Conservation (phyloP, 2,329 filamentous ascomycete species). For the Ploettnerulaceae sp. region DNA sequence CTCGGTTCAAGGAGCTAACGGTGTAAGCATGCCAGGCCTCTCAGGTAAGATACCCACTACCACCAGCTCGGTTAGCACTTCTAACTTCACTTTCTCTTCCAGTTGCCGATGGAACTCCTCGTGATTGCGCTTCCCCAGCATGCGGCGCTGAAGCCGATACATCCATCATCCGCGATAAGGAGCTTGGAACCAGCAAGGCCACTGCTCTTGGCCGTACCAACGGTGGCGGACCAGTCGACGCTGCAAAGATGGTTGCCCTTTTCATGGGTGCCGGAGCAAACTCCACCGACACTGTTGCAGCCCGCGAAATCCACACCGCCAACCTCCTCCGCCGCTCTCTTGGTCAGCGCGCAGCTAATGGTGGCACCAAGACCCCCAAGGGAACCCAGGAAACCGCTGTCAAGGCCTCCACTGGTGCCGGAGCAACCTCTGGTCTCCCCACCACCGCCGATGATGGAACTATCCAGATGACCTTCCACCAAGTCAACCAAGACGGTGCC, state of each 20-base stretch:
- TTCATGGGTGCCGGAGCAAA: slow-evolving; percentile 52
- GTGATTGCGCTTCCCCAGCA: slow-evolving; percentile 56
- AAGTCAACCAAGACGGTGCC: slow-evolving; percentile 68
- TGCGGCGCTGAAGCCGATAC: slow-evolving; percentile 67
- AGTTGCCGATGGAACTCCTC: slow-evolving; percentile 62
- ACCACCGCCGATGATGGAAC: slow-evolving; percentile 56
- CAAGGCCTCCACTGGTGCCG: slow-evolving; percentile 48
- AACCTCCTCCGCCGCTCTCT: slow-evolving; percentile 45
- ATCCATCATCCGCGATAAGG: slow-evolving; percentile 60
- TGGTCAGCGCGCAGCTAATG: slow-evolving; percentile 32
- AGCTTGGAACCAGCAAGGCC: slow-evolving; percentile 51
- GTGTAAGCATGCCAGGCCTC: slow-evolving; percentile 58
- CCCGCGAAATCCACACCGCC: slow-evolving; percentile 70
- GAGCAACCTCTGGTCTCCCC: slow-evolving; percentile 48
- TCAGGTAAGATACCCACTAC: slow-evolving; percentile 37
- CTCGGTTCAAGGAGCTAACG: slow-evolving; percentile 53
- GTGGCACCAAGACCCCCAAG: slow-evolving; percentile 43
- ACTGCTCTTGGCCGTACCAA: slow-evolving; percentile 60
- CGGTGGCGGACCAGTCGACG: slow-evolving; percentile 53
- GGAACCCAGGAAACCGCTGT: slow-evolving; percentile 49
- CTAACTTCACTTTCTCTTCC: slow-evolving; percentile 11
- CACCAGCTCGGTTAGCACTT: slow-evolving; percentile 14
- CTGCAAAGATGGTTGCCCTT: slow-evolving; percentile 49
- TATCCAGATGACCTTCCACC: slow-evolving; percentile 60
- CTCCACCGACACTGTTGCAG: slow-evolving; percentile 42